A percentile compares a stretch with the other conserved stretches of the same genome.
These are phyloP conservation scores for Ceratobasidium sp. DNA, from an alignment of 1,284 basidiomycete genomes.

Conservation along the genomic window DNA sequence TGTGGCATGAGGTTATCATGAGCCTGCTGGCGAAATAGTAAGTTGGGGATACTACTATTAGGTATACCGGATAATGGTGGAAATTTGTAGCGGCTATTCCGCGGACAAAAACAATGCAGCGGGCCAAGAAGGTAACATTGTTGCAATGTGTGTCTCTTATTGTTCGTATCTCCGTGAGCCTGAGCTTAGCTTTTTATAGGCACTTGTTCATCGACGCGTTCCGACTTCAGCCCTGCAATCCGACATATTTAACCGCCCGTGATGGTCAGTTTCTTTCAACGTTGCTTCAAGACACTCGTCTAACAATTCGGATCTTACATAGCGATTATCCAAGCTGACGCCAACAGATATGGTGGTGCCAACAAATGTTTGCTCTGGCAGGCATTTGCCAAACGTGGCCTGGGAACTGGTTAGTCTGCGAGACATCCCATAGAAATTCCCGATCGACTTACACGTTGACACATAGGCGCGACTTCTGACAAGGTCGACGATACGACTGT, in stretches of 20 bases:
- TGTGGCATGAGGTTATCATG: slow-evolving; percentile 35
- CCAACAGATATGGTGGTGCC: slow-evolving; percentile 57
- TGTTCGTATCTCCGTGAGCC: neutral
- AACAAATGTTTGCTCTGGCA: slow-evolving; percentile 58
- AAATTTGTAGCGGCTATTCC: slow-evolving; percentile 37
- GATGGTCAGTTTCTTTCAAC: slow-evolving; percentile 12
- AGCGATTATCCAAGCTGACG: slow-evolving; percentile 56
- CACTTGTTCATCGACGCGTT: slow-evolving; percentile 42
- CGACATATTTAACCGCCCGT: slow-evolving; percentile 33
- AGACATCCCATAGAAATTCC: neutral
- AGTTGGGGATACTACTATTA: neutral
- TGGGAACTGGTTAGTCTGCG: slow-evolving; percentile 42
- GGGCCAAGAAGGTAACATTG: slow-evolving; percentile 37
- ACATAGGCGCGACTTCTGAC: neutral
- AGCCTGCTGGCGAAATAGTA: slow-evolving; percentile 34
- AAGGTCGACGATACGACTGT: slow-evolving; percentile 1
- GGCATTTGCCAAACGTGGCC: slow-evolving; percentile 59
- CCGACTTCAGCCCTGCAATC: slow-evolving; percentile 39
- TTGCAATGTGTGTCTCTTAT: slow-evolving; percentile 16
- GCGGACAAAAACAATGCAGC: neutral
- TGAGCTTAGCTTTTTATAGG: neutral
- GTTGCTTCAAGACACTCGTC: neutral
- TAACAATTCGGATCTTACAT: neutral
- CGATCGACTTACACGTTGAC: neutral
- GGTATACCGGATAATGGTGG: neutral